phyloP scores from a whole-genome alignment of 1,284 basidiomycete species.

The Schizophyllum amplum region DNA sequence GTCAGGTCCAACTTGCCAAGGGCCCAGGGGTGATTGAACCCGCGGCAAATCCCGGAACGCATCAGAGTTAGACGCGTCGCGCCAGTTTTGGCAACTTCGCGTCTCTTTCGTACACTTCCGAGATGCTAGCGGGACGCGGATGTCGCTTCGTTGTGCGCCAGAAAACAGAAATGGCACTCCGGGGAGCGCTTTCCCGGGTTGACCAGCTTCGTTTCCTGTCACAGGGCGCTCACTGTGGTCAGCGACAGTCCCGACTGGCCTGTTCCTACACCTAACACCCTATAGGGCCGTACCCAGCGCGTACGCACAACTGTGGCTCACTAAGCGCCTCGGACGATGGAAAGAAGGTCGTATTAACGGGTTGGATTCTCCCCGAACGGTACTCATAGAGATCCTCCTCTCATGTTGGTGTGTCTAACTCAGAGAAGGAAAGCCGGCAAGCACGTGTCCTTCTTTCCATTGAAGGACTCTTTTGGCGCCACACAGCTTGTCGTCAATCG shows the following conservation, averaged over 20 bases:
- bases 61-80: neutral
- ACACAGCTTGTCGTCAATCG: conserved; percentile 68
- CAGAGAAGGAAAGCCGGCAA: conserved; percentile 52
- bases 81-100: neutral
- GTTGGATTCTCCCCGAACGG: conserved; percentile 74
- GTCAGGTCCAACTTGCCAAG: too few species aligned
- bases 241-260: conserved; percentile 10
- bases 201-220: neutral
- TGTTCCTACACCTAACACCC: neutral
- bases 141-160: too few species aligned
- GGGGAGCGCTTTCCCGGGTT: too few species aligned
- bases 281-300: conserved; percentile 50
- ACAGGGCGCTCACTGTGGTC: conserved; percentile 19
- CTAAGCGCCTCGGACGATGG: conserved; percentile 51
- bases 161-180: too few species aligned
- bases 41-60: neutral
- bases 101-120: conserved; percentile 1
- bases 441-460: conserved; percentile 69
- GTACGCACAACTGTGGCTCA: conserved; percentile 61
- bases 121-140: too few species aligned
- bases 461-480: conserved; percentile 70
- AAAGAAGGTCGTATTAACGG: conserved; percentile 58
- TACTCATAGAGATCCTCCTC: conserved; percentile 29
- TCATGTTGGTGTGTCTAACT: conserved; percentile 22
- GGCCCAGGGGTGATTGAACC: too few species aligned